phyloP scores from a whole-genome alignment of 345 rosid genomes.

The Pelargonium nanum region DNA sequence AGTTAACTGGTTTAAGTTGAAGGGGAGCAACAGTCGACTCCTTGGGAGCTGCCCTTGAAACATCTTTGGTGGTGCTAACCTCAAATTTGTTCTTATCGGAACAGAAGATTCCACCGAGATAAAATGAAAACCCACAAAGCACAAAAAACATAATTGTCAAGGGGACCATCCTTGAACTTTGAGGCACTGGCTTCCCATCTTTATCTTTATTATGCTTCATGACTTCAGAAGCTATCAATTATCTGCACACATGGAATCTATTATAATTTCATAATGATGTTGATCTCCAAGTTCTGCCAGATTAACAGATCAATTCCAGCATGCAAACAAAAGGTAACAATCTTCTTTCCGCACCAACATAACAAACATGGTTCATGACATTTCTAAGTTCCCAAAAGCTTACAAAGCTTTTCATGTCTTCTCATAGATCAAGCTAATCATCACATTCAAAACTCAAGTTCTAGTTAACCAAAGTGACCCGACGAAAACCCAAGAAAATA shows the following conservation, averaged over 20 bases:
- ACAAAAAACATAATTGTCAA: slow-evolving; percentile 34
- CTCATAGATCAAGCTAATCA: too few relatives aligned
- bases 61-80: slow-evolving; percentile 20
- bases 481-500: too few relatives aligned
- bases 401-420: too few relatives aligned
- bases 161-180: slow-evolving; percentile 36
- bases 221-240: slow-evolving; percentile 10
- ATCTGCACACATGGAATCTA: slow-evolving; percentile 25
- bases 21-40: slow-evolving; percentile 34
- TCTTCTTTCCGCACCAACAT: too few relatives aligned
- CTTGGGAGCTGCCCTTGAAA: slow-evolving; percentile 31
- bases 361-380: too few relatives aligned
- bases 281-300: too few relatives aligned
- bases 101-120: slow-evolving; percentile 75
- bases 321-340: too few relatives aligned
- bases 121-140: slow-evolving; percentile 77
- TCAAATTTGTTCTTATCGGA: slow-evolving; percentile 35
- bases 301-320: too few relatives aligned
- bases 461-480: too few relatives aligned
- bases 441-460: too few relatives aligned
- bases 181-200: slow-evolving; percentile 57
- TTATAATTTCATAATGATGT: too few relatives aligned
- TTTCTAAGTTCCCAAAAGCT: too few relatives aligned
- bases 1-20: slow-evolving; percentile 44
- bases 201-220: slow-evolving; percentile 60